Percentiles rank a stretch among this genome's conserved stretches.
phyloP scores from a whole-genome alignment of 257 asterid species.

The Nicotiana noctiflora region DNA sequence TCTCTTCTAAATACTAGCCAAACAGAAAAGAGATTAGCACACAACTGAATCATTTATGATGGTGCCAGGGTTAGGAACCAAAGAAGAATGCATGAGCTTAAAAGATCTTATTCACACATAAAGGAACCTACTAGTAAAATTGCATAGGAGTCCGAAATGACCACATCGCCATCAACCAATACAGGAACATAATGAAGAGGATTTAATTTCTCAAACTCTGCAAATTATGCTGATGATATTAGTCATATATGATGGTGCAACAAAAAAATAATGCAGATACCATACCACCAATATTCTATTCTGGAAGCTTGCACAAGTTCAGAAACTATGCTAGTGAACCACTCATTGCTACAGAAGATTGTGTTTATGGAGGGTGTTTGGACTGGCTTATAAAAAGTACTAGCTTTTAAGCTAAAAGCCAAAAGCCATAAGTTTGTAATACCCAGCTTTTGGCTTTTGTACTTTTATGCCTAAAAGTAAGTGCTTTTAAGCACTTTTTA shows the following conservation, averaged over 20 bases:
- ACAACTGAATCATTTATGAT: neutral
- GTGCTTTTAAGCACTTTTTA: too few relatives aligned
- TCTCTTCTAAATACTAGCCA: slow-evolving; percentile 68
- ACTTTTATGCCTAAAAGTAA: too few relatives aligned
- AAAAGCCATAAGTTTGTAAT: too few relatives aligned
- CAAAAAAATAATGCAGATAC: neutral
- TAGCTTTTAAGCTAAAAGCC: too few relatives aligned
- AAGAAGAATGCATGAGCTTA: neutral
- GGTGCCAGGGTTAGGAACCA: neutral
- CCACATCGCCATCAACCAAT: slow-evolving; percentile 65
- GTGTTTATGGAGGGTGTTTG: too few relatives aligned
- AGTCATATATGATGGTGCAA: neutral
- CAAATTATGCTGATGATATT: slow-evolving; percentile 14
- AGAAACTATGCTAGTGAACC: neutral
- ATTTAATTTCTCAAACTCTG: slow-evolving; percentile 76
- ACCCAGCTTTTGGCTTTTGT: too few relatives aligned
- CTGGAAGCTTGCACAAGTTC: neutral
- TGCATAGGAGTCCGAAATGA: slow-evolving; percentile 68
- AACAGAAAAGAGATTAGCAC: neutral
- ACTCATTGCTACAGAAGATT: neutral
- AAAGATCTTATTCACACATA: neutral
- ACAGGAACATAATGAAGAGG: slow-evolving; percentile 72
- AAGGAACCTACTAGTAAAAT: slow-evolving; percentile 49
- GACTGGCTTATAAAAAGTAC: too few relatives aligned
- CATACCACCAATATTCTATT: neutral